Evolutionary conservation across 2,329 filamentous ascomycete genomes (phyloP), one percentile per base, ranked within the genome.

Genomic region (Esteya vermicola): DNA sequence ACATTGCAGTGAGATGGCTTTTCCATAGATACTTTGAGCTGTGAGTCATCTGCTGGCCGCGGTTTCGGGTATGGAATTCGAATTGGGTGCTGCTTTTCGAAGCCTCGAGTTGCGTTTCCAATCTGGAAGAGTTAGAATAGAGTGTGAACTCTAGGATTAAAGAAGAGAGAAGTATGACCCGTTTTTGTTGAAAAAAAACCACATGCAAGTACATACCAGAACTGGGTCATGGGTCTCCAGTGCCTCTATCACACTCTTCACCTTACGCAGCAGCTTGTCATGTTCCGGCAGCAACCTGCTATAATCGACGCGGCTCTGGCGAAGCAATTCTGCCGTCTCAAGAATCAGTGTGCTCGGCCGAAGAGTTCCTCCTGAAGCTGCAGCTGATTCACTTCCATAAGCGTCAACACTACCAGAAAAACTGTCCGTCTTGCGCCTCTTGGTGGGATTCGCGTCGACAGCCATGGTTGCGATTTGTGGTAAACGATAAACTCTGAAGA

Each of bases 11-110:
- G 78, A 8, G 73, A 61, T 3, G 91, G 89, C 53, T 75, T 80
- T 34, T 70, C 69, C 56, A 85, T 94, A 30, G 79, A 68, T 39
- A 96, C 66, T 51, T 85, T 88, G 61, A 93, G 93, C 39, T 82
- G 81, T 25, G 77, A 76, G 56, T 89, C 79, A 51, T 75, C 75
- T 10, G 73, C 65, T 2, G 89, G 88, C 38, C 68, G 75, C 16
- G 86, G 86, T n/a, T 80, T 69, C 14, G 89, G 85, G 53, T 85
- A 95, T 1, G 91, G 91, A 36, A 94, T 72, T n/a, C 65, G 59
- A 43, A 93, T 69, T 36, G 74, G 75, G 52, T 78, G 67, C 31
- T 68, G 67, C 57, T 77, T 80, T 49, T 82, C 75, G 50, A 84
- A 70, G 45, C 70, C 73, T 53, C 78, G 65, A 0, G 65, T 66